Conservation (phyloP, 208 protist genomes). For the Porcisia deanei region DNA sequence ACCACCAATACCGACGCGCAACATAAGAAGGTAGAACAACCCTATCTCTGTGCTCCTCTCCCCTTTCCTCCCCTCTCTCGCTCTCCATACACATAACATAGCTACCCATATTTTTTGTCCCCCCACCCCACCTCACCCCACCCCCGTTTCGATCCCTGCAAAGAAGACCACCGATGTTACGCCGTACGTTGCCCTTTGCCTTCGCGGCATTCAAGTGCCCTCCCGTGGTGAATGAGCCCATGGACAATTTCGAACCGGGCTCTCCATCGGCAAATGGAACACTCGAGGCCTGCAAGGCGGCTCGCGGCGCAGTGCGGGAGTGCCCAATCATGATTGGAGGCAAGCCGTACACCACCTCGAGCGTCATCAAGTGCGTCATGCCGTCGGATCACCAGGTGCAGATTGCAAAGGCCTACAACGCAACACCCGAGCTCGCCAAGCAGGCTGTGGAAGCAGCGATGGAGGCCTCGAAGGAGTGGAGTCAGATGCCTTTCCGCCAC, state of each 20-base stretch:
- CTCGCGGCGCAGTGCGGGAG: conserved; percentile 57
- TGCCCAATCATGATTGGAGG: conserved; percentile 93
- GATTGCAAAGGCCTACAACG: conserved; percentile 85
- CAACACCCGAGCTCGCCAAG: conserved; percentile 79
- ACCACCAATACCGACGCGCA: too few relatives aligned
- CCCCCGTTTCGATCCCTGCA: conserved; percentile 1
- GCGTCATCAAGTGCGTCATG: conserved; percentile 60
- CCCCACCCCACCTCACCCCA: neutral
- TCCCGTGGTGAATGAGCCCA: conserved; percentile 83
- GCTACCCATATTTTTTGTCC: too few relatives aligned
- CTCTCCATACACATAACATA: neutral
- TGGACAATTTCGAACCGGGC: conserved; percentile 87
- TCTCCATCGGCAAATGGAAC: conserved; percentile 58
- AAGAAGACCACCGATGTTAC: conserved; percentile 49
- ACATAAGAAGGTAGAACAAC: neutral
- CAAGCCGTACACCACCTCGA: conserved; percentile 82
- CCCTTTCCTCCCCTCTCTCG: neutral
- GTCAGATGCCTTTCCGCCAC: conserved; percentile 84
- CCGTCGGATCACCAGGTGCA: conserved; percentile 80
- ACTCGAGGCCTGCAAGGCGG: conserved; percentile 68
- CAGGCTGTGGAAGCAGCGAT: conserved; percentile 90
- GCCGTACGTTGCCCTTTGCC: conserved; percentile 56
- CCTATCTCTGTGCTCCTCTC: neutral
- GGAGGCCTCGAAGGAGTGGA: conserved; percentile 78
- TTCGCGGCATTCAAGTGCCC: conserved; percentile 68